phyloP scores from a whole-genome alignment of 2,329 filamentous ascomycete genomes.

The Xylaria arbuscula region DNA sequence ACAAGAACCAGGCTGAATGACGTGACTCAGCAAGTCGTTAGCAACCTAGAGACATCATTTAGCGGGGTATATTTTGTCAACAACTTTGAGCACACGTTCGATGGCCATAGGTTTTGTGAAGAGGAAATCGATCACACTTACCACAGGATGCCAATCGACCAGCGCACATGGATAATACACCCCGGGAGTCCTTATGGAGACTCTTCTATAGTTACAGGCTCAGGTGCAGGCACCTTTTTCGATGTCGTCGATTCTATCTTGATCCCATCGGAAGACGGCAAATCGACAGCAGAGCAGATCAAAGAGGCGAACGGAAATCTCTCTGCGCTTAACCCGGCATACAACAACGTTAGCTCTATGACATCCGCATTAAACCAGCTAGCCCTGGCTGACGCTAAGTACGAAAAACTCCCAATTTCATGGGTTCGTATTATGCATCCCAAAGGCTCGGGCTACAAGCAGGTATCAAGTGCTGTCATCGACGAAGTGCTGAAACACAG shows the following conservation, averaged over 20 bases:
- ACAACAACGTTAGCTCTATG: conserved; percentile 5
- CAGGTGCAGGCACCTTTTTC: neutral
- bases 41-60: neutral
- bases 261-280: conserved; percentile 13
- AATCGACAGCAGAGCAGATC: conserved; percentile 13
- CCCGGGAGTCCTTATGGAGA: neutral
- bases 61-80: conserved; percentile 12
- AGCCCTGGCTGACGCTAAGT: conserved; percentile 5
- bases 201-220: neutral
- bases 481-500: conserved; percentile 8
- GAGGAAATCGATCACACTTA: conserved; percentile 2
- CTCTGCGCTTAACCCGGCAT: conserved; percentile 1
- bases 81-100: conserved; percentile 1
- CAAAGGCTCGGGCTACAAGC: conserved; percentile 7
- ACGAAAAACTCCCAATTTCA: neutral
- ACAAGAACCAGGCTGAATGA: neutral
- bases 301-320: conserved; percentile 5
- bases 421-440: conserved; percentile 13
- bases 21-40: neutral
- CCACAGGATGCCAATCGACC: neutral
- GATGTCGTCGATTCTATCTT: conserved; percentile 21
- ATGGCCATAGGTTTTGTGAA: conserved; percentile 15
- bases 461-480: conserved; percentile 8
- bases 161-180: conserved; percentile 14
- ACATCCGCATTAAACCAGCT: neutral